These are phyloP conservation scores for Amanita jacksonii DNA, from an alignment of 768 basidiomycete species.

Conservation along the genomic window DNA sequence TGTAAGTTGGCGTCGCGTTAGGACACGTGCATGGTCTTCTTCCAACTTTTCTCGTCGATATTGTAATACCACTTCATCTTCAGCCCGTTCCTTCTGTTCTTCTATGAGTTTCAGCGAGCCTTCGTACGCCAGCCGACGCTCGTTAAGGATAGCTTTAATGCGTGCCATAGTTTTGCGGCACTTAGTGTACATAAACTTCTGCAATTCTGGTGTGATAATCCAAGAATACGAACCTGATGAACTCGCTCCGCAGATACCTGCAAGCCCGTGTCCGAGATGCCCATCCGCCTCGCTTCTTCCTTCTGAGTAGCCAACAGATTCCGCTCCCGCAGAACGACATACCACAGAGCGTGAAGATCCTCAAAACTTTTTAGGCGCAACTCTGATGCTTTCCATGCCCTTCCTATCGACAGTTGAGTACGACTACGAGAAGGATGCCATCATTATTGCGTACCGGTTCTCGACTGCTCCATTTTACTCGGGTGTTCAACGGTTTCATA, in stretches of 20 bases:
- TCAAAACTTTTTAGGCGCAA: conserved; percentile 85
- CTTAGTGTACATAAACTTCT: conserved; percentile 27
- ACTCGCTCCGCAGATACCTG: conserved; percentile 29
- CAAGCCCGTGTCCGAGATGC: conserved; percentile 23
- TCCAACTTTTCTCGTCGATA: conserved; percentile 17
- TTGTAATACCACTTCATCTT: conserved; percentile 20
- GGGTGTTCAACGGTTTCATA: conserved; percentile 41
- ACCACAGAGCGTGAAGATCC: conserved; percentile 94
- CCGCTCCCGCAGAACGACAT: conserved; percentile 77
- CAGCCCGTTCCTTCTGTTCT: conserved; percentile 21
- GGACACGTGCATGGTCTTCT: conserved; percentile 14
- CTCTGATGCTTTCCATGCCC: conserved; percentile 81
- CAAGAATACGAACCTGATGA: conserved; percentile 30
- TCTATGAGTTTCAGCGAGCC: conserved; percentile 45
- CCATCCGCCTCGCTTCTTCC: conserved; percentile 64
- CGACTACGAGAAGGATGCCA: background rate
- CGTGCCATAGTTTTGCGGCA: conserved; percentile 94
- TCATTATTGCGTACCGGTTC: background rate
- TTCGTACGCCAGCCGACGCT: conserved; percentile 78
- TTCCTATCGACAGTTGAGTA: conserved; percentile 39
- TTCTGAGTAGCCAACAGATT: conserved; percentile 86
- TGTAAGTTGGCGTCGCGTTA: conserved; percentile 11
- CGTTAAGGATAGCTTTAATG: conserved; percentile 87
- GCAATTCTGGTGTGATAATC: background rate
- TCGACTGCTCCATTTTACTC: background rate